Base-by-base conservation (phyloP, 352 stramenopile species). In the Globisporangium spinosum region DNA sequence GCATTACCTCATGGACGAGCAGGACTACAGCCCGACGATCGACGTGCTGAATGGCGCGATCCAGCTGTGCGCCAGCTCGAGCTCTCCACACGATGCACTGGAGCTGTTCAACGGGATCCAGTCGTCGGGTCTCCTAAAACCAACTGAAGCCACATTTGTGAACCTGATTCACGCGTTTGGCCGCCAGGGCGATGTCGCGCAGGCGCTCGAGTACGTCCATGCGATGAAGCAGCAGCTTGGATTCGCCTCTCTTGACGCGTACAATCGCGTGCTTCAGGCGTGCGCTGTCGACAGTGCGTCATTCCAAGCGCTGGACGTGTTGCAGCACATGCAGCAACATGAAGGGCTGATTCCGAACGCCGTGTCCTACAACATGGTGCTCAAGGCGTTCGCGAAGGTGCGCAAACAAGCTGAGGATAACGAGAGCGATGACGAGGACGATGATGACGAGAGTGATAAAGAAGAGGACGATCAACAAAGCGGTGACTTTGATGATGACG, bases 221-320 rank as follows among this genome's bases (percentile, higher is more conserved):
- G 62, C 73, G 49, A 84, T 91, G 79, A 64, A 89, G 49, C 56
- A 73, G 1, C 77, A 82, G 20, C 73, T 87, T 9, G 80, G 82
- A 0, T 69, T 59, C 25, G 64, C 80, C 1, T 79, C 79, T 0
- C 27, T 83, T 0, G 63, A 70, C n/a, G 78, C 82, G 20, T 90
- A 80, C 55, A 89, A 91, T 29, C 76, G 78, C 4, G 71, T 91
- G 32, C 60, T 92, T 17, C 67, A 88, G 45, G 83, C 85, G 13
- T 91, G 85, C 56, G 77, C 75, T 0, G 73, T 83, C 15, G 71
- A 74, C 34, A 74, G 59, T n/a, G 64, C 70, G 8, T 74, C 79
- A 40, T 60, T 75, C 29, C 71, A 65, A 34, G 83, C 82, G 2
- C 45, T 91, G 12, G 69, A 84, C 34, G 61, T 88, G 2, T 45